Evolutionary conservation across 1,284 basidiomycete species (phyloP).

Genomic region (Gomphus bonarii): DNA sequence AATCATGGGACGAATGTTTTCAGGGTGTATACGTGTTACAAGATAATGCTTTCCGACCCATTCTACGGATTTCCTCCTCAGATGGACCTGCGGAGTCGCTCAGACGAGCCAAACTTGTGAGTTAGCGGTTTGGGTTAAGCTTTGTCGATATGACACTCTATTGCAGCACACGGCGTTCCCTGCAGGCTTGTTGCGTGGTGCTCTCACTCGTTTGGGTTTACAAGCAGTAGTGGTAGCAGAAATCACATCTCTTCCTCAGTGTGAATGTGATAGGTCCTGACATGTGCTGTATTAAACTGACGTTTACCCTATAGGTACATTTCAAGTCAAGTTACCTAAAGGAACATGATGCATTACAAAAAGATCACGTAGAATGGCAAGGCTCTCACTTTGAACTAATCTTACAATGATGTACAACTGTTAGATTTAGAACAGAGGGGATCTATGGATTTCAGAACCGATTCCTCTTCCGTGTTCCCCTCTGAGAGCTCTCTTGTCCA

Average conservation of each 20-base stretch:
- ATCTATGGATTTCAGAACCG: slow-evolving; percentile 1
- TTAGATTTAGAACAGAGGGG: not conserved
- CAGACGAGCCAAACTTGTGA: slow-evolving; percentile 59
- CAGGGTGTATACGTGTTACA: slow-evolving; percentile 92
- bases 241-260: slow-evolving; percentile 74
- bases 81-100: slow-evolving; percentile 66
- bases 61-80: slow-evolving; percentile 70
- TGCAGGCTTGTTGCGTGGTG: slow-evolving; percentile 75
- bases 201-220: slow-evolving; percentile 68
- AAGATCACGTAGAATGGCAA: not conserved
- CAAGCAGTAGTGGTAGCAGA: slow-evolving; percentile 68
- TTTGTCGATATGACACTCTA: slow-evolving; percentile 7
- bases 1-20: not conserved
- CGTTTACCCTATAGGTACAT: slow-evolving; percentile 45
- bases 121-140: slow-evolving; percentile 16
- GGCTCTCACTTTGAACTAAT: not conserved
- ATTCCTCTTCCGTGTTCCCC: slow-evolving; percentile 2
- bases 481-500: not conserved
- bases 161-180: slow-evolving; percentile 68
- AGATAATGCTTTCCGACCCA: slow-evolving; percentile 83
- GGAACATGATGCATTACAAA: slow-evolving; percentile 19
- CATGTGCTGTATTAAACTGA: not conserved
- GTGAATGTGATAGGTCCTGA: slow-evolving; percentile 31
- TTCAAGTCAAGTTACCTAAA: slow-evolving; percentile 71
- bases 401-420: not conserved